Evolutionary conservation across 257 asterid genomes (phyloP).

Genomic region (Verbena officinalis): DNA sequence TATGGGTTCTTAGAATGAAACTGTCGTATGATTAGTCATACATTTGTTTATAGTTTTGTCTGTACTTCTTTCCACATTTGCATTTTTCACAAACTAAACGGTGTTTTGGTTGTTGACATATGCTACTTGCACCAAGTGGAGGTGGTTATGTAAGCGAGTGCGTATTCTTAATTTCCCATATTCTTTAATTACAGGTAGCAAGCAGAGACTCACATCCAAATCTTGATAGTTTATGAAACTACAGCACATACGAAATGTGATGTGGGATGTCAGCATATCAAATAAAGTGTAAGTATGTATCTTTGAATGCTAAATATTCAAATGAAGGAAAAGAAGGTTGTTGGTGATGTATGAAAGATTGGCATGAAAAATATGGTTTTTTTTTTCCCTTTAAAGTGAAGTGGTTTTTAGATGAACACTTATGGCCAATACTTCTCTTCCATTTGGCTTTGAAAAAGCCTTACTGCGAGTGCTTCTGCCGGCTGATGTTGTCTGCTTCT

Average conservation of each 20-base stretch:
- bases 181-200: slow-evolving; percentile 10
- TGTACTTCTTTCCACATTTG: slow-evolving; percentile 13
- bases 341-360: slow-evolving; percentile 29
- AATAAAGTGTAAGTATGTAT: slow-evolving; percentile 35
- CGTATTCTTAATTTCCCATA: slow-evolving; percentile 21
- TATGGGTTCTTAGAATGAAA: too few species aligned
- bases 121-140: slow-evolving; percentile 33
- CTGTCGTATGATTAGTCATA: too few species aligned
- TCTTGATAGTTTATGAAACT: background rate
- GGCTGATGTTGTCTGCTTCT: slow-evolving; percentile 35
- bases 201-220: background rate
- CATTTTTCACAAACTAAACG: slow-evolving; percentile 10
- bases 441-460: slow-evolving; percentile 23
- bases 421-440: slow-evolving; percentile 3
- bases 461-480: slow-evolving; percentile 27
- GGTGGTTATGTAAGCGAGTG: slow-evolving; percentile 16
- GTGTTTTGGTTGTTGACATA: slow-evolving; percentile 22
- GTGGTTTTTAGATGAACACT: slow-evolving; percentile 5
- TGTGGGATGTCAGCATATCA: slow-evolving; percentile 26
- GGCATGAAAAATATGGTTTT: slow-evolving; percentile 18
- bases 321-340: background rate
- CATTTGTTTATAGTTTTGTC: background rate
- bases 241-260: background rate
- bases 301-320: slow-evolving; percentile 27
- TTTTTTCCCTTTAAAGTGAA: slow-evolving; percentile 20